Base-by-base conservation (phyloP, 495 filamentous ascomycete genomes). In the Staphylotrichum tortipilum region DNA sequence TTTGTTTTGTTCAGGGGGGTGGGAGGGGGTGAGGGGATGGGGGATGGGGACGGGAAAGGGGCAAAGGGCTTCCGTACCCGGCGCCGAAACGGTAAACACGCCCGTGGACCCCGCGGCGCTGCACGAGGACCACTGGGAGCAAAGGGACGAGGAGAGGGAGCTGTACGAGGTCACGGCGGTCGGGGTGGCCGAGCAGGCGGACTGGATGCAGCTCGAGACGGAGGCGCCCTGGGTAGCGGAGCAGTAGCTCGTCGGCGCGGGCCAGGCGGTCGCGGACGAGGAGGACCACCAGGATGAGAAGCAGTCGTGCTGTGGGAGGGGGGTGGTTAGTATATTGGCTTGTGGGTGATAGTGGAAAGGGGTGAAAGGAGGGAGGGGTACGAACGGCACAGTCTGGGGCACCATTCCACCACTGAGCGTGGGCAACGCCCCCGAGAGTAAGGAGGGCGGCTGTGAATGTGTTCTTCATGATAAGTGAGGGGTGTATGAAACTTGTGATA, bases 351-450 rank as follows among this genome's bases (percentile, higher is more conserved):
- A n/a, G n/a, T n/a, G n/a, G 34, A 7, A 30, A 22, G n/a, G 26
- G 8, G 18, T 29, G 30, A 19, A 49, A 8, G 19, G 21, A 28
- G 15, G 7, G n/a, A n/a, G 31, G 29, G 19, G 15, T 23, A 69
- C 70, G 54, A 47, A 74, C 70, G 56, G 69, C 70, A 46, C 71
- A 74, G 22, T 65, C 62, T 1, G 71, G 71, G 12, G 68, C 69
- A 12, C 65, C 69, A 38, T 40, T 58, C 57, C 65, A 71, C 71
- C 71, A 74, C 26, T 58, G 55, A 31, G 52, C 54, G 34, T 61
- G 50, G 51, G 26, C 57, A 8, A 49, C 31, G 11, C 34, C 39
- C 14, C 47, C 59, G 10, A 49, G 47, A 24, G 44, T 49, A 31
- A 62, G 47, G 43, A 60, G 4, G 38, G 55, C 42, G 24, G 52